Evolutionary conservation across 805 yeast species (phyloP).

Genomic region (Candida krabiensis): DNA sequence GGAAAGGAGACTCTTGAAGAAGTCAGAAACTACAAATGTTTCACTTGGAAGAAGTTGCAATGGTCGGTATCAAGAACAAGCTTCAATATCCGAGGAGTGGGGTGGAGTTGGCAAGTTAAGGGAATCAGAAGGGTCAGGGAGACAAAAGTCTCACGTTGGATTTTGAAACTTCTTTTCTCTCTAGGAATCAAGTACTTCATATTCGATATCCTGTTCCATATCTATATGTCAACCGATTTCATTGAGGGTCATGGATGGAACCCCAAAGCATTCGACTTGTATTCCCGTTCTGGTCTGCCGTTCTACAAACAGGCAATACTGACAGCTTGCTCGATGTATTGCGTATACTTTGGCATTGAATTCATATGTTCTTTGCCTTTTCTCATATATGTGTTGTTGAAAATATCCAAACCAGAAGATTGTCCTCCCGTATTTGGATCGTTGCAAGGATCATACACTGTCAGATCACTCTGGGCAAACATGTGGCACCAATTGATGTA

Average conservation of each 20-base stretch:
- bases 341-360: constrained; percentile 11
- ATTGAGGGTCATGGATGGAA: constrained; percentile 15
- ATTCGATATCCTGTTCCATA: constrained; percentile 9
- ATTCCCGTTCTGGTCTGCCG: constrained; percentile 7
- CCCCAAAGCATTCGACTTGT: constrained; percentile 7
- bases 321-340: constrained; percentile 9
- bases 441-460: constrained; percentile 9
- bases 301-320: constrained; percentile 8
- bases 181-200: constrained; percentile 4
- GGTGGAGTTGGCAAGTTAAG: constrained; percentile 20
- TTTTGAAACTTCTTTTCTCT: not conserved
- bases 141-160: constrained; percentile 1
- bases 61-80: constrained; percentile 14
- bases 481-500: constrained; percentile 20
- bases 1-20: constrained; percentile 9
- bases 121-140: too few species aligned
- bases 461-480: constrained; percentile 16
- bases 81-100: constrained; percentile 14
- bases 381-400: constrained; percentile 1
- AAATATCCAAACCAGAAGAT: constrained; percentile 3
- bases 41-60: constrained; percentile 7
- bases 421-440: constrained; percentile 17
- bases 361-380: constrained; percentile 3
- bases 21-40: constrained; percentile 2
- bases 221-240: constrained; percentile 10